phyloP scores from a whole-genome alignment of 73 alveolate species.

The Stentor roeselii region DNA sequence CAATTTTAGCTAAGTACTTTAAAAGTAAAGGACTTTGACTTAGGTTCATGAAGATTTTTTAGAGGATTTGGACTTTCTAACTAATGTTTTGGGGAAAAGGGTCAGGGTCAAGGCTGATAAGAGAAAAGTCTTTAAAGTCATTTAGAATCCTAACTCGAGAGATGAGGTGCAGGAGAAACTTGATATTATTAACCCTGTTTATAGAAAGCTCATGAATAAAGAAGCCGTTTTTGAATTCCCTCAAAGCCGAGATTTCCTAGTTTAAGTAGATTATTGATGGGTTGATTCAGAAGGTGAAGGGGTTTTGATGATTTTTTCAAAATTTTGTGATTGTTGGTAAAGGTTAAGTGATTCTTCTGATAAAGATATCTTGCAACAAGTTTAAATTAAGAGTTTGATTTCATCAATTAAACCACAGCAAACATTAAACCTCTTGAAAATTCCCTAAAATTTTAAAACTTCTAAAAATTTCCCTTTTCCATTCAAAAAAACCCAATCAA shows the following conservation, averaged over 20 bases:
- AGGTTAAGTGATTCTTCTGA: too few species aligned
- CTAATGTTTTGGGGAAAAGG: slow-evolving; percentile 60
- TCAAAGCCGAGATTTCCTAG: slow-evolving; percentile 28
- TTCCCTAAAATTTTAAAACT: too few species aligned
- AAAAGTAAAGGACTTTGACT: slow-evolving; percentile 64
- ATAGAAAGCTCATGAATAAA: slow-evolving; percentile 80
- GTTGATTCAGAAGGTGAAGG: too few species aligned
- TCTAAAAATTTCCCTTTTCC: too few species aligned
- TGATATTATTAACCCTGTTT: slow-evolving; percentile 75
- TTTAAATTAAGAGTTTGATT: too few species aligned
- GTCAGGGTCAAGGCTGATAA: slow-evolving; percentile 37
- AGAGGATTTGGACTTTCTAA: slow-evolving; percentile 74
- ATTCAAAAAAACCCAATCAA: too few species aligned
- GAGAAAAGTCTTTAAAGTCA: slow-evolving; percentile 19
- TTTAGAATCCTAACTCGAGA: slow-evolving; percentile 51
- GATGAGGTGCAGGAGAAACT: slow-evolving; percentile 79
- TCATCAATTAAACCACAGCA: too few species aligned
- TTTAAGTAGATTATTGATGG: slow-evolving; percentile 14
- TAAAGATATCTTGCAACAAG: too few species aligned
- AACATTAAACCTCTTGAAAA: too few species aligned
- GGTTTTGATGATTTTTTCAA: too few species aligned
- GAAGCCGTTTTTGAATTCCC: slow-evolving; percentile 70
- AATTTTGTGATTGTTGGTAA: too few species aligned
- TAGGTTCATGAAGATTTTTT: slow-evolving; percentile 79
- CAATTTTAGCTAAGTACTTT: slow-evolving; percentile 40